Evolutionary conservation across 1,139 yeast genomes (phyloP).

Genomic region (Geotrichum fermentans): DNA sequence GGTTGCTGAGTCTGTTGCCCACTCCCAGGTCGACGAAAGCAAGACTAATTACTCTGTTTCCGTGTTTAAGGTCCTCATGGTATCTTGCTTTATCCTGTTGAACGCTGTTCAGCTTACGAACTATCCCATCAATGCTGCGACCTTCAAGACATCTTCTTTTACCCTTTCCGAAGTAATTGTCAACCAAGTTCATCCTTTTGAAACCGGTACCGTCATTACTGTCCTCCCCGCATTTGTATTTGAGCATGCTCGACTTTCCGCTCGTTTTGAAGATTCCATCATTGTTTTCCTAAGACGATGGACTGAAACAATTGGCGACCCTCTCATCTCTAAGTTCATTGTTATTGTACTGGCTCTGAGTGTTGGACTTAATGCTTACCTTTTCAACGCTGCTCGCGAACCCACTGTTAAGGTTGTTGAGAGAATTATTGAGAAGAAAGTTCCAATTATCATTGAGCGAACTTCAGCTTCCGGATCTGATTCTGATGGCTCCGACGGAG

Average conservation of each 20-base stretch:
- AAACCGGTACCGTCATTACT: constrained; percentile 57
- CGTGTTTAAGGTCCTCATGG: constrained; percentile 59
- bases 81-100: constrained; percentile 62
- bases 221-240: constrained; percentile 63
- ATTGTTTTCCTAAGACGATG: constrained; percentile 51
- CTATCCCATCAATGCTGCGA: constrained; percentile 47
- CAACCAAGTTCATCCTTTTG: constrained; percentile 21
- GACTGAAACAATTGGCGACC: constrained; percentile 75
- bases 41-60: constrained; percentile 41
- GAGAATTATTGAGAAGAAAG: constrained; percentile 32
- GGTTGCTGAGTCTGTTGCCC: constrained; percentile 68
- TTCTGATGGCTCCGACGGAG: constrained; percentile 20
- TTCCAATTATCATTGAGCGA: constrained; percentile 34
- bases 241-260: constrained; percentile 60
- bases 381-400: constrained; percentile 46
- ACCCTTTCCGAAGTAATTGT: constrained; percentile 20
- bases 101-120: constrained; percentile 46
- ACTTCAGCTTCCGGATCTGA: constrained; percentile 24
- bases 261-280: constrained; percentile 62
- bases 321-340: constrained; percentile 70
- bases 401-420: constrained; percentile 35
- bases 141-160: constrained; percentile 23
- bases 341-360: constrained; percentile 71
- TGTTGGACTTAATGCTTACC: constrained; percentile 74
- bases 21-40: constrained; percentile 29